Evolutionary conservation across 768 basidiomycete species (phyloP), one percentile per base, ranked within the genome.

Genomic region (Agrocybe pediades): DNA sequence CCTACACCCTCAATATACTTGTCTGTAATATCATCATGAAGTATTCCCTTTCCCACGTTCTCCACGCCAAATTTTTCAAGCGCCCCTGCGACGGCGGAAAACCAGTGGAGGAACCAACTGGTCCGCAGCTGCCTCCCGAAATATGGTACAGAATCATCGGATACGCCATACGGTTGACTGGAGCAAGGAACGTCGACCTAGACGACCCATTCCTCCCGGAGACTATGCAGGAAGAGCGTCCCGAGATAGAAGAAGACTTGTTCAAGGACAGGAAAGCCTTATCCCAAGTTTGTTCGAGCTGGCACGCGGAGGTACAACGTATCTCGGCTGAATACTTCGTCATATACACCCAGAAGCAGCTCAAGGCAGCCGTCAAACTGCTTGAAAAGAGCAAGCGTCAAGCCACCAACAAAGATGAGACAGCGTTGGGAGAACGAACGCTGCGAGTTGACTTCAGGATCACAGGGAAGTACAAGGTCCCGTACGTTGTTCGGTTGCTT

Each of bases 361-460:
- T 78, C 21, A 48, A 62, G 9, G 43, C 60, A 27, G 56, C 73
- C 6, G 68, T 76, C 30, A 61, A 72, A 26, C 65, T 63, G 24
- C 65, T 79, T 27, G 73, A 78, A 52, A 49, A 53, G 6, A 62
- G 60, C 59, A 67, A 65, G 16, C 33, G 13, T n/a, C n/a, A 11
- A 6, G 11, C 11, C 13, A n/a, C 33, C 13, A 33, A 67, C 8
- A 8, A 17, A 19, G 51, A 59, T 19, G 61, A 65, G 29, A 65
- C 64, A 27, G 60, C 60, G 2, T 63, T 78, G 3, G 79, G 78
- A 13, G 71, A 71, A 3, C 60, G 68, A 50, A 74, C 74, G n/a
- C 68, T 62, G 2, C 69, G 79, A 6, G 67, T 80, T 41, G 79
- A 80, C 43, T 68, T 79, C 40, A 65, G 63, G 5, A 71, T 80